These are phyloP conservation scores for Prunus dulcis DNA, from an alignment of 306 rosid species.

Conservation along the genomic window DNA sequence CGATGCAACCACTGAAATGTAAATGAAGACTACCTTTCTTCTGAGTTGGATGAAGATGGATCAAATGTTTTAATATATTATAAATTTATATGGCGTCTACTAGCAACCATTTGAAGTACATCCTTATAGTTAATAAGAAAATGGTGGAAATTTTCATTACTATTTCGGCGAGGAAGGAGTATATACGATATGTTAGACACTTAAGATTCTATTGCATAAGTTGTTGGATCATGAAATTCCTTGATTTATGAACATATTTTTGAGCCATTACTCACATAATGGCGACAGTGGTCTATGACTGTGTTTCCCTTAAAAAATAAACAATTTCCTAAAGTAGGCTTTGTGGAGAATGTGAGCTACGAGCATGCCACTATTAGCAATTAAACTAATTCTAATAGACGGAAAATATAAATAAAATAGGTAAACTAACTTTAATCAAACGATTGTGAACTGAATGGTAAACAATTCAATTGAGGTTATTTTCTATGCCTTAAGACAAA, in stretches of 20 bases:
- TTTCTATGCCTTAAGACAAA: too few species aligned
- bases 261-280: too few species aligned
- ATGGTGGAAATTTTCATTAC: constrained; percentile 92
- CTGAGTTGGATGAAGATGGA: constrained; percentile 62
- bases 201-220: constrained; percentile 68
- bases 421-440: too few species aligned
- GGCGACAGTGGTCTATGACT: too few species aligned
- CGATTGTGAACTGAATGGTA: too few species aligned
- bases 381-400: too few species aligned
- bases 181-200: constrained; percentile 72
- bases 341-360: too few species aligned
- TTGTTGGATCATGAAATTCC: constrained; percentile 97
- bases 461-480: too few species aligned
- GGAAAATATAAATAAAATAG: too few species aligned
- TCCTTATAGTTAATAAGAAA: constrained; percentile 77
- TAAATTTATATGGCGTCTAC: constrained; percentile 38
- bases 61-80: constrained; percentile 22
- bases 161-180: constrained; percentile 79
- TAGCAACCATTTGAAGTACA: constrained; percentile 57
- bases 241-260: constrained; percentile 1
- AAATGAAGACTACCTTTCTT: constrained; percentile 48
- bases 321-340: too few species aligned
- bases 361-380: too few species aligned
- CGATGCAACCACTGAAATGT: constrained; percentile 57
- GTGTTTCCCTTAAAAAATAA: too few species aligned